Evolutionary conservation across 1,284 basidiomycete species (phyloP).

Genomic region (Ganoderma resinaceum): DNA sequence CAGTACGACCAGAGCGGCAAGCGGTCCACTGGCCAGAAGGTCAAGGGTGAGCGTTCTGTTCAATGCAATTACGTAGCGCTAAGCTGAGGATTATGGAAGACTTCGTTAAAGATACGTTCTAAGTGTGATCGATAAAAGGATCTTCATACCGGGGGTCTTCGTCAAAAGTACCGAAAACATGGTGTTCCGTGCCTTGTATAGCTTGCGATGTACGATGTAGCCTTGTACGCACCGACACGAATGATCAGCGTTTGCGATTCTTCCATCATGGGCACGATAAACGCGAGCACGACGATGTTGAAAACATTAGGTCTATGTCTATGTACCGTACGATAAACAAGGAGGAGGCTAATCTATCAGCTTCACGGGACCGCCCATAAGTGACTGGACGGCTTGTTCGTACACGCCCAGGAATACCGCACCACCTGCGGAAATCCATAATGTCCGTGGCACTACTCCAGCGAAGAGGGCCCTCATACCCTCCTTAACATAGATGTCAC

Average conservation of each 20-base stretch:
- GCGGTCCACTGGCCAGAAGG: constrained; percentile 7
- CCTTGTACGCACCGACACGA: background rate
- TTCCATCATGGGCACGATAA: background rate
- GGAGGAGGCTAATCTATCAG: background rate
- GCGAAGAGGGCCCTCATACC: constrained; percentile 83
- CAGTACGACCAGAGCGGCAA: background rate
- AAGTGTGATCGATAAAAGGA: background rate
- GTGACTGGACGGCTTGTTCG: constrained; percentile 60
- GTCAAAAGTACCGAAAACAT: background rate
- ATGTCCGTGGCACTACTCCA: constrained; percentile 89
- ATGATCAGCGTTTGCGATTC: background rate
- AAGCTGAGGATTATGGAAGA: background rate
- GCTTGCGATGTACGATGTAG: background rate
- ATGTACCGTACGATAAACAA: background rate
- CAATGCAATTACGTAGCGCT: background rate
- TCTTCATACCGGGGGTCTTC: background rate
- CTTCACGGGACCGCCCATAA: constrained; percentile 22
- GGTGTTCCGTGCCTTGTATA: background rate
- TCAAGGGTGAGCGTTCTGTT: background rate
- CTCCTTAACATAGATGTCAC: constrained; percentile 76
- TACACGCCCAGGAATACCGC: constrained; percentile 97
- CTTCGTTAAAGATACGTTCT: background rate
- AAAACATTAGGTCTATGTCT: background rate
- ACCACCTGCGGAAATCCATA: constrained; percentile 97
- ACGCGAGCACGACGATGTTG: background rate